Percentiles rank a stretch among this genome's conserved stretches.
These are phyloP conservation scores for Lipomyces oligophaga DNA, from an alignment of 805 yeast species.

Conservation along the genomic window DNA sequence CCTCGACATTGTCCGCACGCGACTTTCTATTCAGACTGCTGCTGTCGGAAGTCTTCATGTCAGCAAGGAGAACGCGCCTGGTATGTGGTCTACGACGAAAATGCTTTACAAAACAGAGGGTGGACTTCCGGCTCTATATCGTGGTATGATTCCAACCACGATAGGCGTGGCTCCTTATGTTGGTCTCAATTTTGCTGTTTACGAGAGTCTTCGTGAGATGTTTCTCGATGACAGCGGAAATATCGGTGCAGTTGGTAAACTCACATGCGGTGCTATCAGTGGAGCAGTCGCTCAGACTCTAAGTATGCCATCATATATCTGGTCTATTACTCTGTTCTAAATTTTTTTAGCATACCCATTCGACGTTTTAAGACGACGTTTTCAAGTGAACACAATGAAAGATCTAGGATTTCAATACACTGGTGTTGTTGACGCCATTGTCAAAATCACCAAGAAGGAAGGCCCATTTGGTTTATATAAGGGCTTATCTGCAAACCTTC, in stretches of 20 bases:
- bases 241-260: slow-evolving; percentile 51
- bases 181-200: slow-evolving; percentile 85
- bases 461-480: slow-evolving; percentile 75
- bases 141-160: slow-evolving; percentile 87
- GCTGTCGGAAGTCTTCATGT: slow-evolving; percentile 38
- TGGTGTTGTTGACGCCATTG: slow-evolving; percentile 71
- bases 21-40: slow-evolving; percentile 87
- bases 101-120: slow-evolving; percentile 75
- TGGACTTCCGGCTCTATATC: slow-evolving; percentile 68
- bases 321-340: not conserved
- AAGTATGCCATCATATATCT: slow-evolving; percentile 33
- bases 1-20: slow-evolving; percentile 82
- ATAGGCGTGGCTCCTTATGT: slow-evolving; percentile 95
- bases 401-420: slow-evolving; percentile 78
- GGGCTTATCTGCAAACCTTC: slow-evolving; percentile 41
- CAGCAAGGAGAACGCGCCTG: slow-evolving; percentile 45
- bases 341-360: slow-evolving; percentile 64
- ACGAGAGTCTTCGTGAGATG: slow-evolving; percentile 71
- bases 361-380: slow-evolving; percentile 81
- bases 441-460: slow-evolving; percentile 64
- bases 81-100: slow-evolving; percentile 55
- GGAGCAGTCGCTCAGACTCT: slow-evolving; percentile 88
- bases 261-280: slow-evolving; percentile 76
- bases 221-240: slow-evolving; percentile 38
- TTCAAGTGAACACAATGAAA: slow-evolving; percentile 82